These are phyloP conservation scores for Mycena metata DNA, from an alignment of 768 basidiomycete genomes.

Conservation along the genomic window DNA sequence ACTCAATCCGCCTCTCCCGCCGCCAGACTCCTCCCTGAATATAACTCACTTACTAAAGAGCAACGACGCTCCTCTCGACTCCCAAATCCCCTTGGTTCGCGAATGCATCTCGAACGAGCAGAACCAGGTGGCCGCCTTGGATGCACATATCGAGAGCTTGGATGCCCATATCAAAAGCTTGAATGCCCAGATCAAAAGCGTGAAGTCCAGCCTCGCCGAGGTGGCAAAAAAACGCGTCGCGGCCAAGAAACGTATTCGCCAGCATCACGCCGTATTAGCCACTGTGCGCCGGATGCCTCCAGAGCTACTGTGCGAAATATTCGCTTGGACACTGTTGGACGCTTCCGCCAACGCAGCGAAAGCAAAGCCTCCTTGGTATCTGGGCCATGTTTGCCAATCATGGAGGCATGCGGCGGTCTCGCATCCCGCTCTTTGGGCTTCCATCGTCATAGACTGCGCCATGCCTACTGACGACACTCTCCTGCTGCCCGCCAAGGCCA, in stretches of 20 bases:
- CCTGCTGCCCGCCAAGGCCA: too few relatives aligned
- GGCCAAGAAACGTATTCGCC: not conserved
- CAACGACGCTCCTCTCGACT: not conserved
- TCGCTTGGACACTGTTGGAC: not conserved
- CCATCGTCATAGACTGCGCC: not conserved
- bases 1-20: too few relatives aligned
- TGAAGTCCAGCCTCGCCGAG: not conserved
- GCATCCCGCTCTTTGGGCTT: not conserved
- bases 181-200: too few relatives aligned
- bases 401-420: not conserved
- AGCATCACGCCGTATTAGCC: not conserved
- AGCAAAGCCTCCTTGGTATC: not conserved
- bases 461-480: too few relatives aligned
- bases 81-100: not conserved
- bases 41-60: not conserved
- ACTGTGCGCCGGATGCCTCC: not conserved
- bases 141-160: not conserved
- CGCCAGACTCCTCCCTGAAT: too few relatives aligned
- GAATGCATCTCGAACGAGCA: not conserved
- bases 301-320: conserved; percentile 9
- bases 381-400: not conserved
- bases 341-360: too few relatives aligned
- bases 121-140: not conserved
- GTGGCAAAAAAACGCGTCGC: not conserved
- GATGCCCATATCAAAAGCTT: too few relatives aligned